These are phyloP conservation scores for Skeletonema grethae DNA, from an alignment of 108 stramenopile genomes.

Conservation along the genomic window DNA sequence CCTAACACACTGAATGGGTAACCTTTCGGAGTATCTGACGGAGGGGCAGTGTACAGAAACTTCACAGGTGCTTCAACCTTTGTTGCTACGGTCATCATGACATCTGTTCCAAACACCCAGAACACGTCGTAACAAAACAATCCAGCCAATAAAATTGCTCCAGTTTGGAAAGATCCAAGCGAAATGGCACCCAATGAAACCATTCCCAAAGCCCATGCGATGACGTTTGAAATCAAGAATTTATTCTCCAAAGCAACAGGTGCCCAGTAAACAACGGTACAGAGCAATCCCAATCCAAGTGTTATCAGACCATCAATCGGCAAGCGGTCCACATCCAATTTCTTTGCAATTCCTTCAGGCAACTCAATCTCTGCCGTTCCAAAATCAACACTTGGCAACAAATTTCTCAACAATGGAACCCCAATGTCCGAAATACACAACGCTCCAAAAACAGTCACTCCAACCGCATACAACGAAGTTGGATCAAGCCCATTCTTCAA, in stretches of 20 bases:
- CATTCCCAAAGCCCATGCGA: conserved; percentile 55
- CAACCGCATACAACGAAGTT: conserved; percentile 33
- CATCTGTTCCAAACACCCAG: conserved; percentile 53
- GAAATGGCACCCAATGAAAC: conserved; percentile 40
- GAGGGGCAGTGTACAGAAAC: conserved; percentile 52
- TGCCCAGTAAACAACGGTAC: conserved; percentile 39
- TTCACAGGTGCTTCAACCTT: conserved; percentile 63
- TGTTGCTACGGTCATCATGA: conserved; percentile 58
- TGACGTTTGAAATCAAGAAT: conserved; percentile 27
- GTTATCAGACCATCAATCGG: conserved; percentile 45
- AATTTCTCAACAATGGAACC: conserved; percentile 38
- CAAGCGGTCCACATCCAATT: conserved; percentile 24
- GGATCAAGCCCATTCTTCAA: conserved; percentile 42
- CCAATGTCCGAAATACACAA: conserved; percentile 43
- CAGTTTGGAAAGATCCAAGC: conserved; percentile 53
- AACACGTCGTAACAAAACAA: conserved; percentile 71
- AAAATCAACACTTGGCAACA: conserved; percentile 28
- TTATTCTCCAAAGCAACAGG: conserved; percentile 38
- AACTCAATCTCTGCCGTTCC: conserved; percentile 19
- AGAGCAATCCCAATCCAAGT: conserved; percentile 39
- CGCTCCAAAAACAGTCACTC: conserved; percentile 42
- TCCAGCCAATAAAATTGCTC: conserved; percentile 53
- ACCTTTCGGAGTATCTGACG: conserved; percentile 27
- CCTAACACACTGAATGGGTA: conserved; percentile 68
- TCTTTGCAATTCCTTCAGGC: conserved; percentile 28